Base-by-base conservation (phyloP, 1,284 basidiomycete genomes). In the Vanrija humicola region DNA sequence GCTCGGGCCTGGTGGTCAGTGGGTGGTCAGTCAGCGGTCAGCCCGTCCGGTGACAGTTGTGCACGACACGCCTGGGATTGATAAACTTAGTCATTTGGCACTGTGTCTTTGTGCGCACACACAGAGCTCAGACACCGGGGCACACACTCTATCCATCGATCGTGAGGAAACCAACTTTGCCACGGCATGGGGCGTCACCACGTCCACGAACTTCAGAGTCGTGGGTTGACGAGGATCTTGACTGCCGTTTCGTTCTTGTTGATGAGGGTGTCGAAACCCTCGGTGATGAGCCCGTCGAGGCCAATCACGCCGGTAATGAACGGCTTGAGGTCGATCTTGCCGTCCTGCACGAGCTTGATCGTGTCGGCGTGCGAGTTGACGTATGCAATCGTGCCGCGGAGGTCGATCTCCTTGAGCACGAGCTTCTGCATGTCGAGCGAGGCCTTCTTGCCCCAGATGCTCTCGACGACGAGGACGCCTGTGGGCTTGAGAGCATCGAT, bases 161-260 rank as follows among this genome's bases (percentile, higher is more conserved):
- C 34, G 12, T 5, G 34, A 1, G 34, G 2, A 12, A 15, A 3
- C 34, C 34, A 12, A 34, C 12, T 29, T 29, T 7, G 10, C 3
- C 28, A 6, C 28, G 6, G 21, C 21, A 23, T 23, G 21, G 21
- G 21, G 21, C 21, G 21, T 23, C 2, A 28, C 28, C 6, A 7
- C 28, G 10, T 10, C 28, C 28, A 28, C 28, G 3, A 3, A 8
- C 28, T 28, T 49, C 15, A 46, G 28, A 43, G 38, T 38, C 44
- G 42, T 1, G 59, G 59, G 44, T 61, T 44, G n/a, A 61, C 59
- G 23, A 61, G 55, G n/a, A 61, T 61, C 55, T 61, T 61, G 50
- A 61, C 59, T 1, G 55, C 55, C 28, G 55, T 57, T 45, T 61
- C 59, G 48, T 61, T 61, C 10, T 48, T 52, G 52, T 61, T 38